phyloP scores from a whole-genome alignment of 2,329 filamentous ascomycete species.

The Fusarium sacchari region DNA sequence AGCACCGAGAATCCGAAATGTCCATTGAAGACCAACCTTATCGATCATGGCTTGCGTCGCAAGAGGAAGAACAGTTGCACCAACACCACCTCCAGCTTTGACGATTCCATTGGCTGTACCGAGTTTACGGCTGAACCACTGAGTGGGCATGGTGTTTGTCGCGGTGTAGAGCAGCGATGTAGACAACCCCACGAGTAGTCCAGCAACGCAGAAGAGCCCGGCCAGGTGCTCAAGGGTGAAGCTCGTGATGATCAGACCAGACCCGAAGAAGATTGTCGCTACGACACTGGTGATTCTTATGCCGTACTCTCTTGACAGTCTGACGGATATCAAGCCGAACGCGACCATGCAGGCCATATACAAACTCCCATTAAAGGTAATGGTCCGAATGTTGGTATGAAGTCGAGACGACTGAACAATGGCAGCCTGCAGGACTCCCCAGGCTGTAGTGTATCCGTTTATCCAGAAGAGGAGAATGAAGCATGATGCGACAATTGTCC shows the following conservation, averaged over 20 bases:
- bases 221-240: neutral
- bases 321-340: neutral
- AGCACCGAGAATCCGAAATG: neutral
- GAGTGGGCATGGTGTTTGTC: neutral
- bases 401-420: neutral
- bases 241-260: neutral
- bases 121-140: constrained; percentile 6
- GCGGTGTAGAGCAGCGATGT: neutral
- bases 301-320: neutral
- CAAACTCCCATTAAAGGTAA: constrained; percentile 4
- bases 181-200: neutral
- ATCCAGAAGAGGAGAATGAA: constrained; percentile 2
- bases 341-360: neutral
- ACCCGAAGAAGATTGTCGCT: neutral
- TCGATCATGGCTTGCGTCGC: neutral
- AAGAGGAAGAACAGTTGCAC: neutral
- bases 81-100: constrained; percentile 7
- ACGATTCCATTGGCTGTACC: constrained; percentile 9
- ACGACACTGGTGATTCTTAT: neutral
- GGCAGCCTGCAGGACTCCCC: constrained; percentile 9
- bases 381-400: neutral
- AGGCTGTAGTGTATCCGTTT: neutral
- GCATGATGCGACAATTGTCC: neutral
- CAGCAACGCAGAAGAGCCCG: neutral
- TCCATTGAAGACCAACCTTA: neutral